Conservation (phyloP, 768 basidiomycete species). For the Fomitopsis serialis region DNA sequence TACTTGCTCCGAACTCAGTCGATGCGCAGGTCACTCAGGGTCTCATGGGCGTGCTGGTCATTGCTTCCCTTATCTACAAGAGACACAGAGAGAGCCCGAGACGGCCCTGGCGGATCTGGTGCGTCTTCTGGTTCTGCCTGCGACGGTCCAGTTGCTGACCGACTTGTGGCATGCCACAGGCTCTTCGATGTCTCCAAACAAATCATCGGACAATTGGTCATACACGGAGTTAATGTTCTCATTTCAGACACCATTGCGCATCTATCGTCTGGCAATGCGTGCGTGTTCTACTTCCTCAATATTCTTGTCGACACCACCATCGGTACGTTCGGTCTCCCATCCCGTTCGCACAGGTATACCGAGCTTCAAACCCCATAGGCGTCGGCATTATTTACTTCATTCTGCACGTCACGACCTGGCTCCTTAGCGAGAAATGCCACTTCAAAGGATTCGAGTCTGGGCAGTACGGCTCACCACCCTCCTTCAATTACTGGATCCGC, state of each 20-base stretch:
- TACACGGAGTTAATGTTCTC: slow-evolving; percentile 74
- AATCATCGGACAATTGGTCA: slow-evolving; percentile 77
- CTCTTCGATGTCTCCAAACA: slow-evolving; percentile 93
- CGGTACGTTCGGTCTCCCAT: slow-evolving; percentile 42
- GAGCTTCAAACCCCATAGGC: slow-evolving; percentile 38
- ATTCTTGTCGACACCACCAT: slow-evolving; percentile 89
- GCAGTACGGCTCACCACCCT: slow-evolving; percentile 83
- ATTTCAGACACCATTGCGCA: slow-evolving; percentile 75
- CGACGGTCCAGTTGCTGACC: background rate
- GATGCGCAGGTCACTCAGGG: slow-evolving; percentile 65
- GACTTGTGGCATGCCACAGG: slow-evolving; percentile 40
- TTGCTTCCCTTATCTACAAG: slow-evolving; percentile 82
- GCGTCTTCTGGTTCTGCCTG: slow-evolving; percentile 16
- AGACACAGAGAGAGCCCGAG: slow-evolving; percentile 80
- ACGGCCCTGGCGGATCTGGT: slow-evolving; percentile 94
- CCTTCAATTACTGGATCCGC: slow-evolving; percentile 62
- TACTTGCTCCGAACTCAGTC: slow-evolving; percentile 1
- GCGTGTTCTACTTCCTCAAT: slow-evolving; percentile 89
- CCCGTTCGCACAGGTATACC: background rate
- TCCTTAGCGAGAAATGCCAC: slow-evolving; percentile 58
- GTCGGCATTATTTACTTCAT: slow-evolving; percentile 77
- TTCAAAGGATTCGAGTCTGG: slow-evolving; percentile 82
- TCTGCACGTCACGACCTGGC: slow-evolving; percentile 56
- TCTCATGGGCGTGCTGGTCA: slow-evolving; percentile 87
- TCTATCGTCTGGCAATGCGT: slow-evolving; percentile 73